A percentile compares a stretch with the other conserved stretches of the same genome.
Evolutionary conservation across 208 protist species (phyloP).

Genomic region (Balamuthia mandrillaris): DNA sequence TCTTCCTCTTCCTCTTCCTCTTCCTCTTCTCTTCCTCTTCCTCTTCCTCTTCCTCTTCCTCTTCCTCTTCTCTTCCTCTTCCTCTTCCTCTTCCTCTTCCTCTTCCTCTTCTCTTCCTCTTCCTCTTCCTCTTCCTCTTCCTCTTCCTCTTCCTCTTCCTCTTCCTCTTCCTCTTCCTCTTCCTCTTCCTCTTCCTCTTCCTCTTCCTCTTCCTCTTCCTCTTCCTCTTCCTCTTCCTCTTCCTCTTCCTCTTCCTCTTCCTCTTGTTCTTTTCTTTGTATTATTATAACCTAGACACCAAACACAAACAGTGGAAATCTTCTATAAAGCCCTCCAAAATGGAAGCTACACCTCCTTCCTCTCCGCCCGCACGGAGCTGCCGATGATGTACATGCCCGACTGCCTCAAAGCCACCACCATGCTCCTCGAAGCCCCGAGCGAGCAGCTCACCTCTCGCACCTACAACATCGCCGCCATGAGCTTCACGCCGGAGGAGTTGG

Average conservation of each 20-base stretch:
- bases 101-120: background rate
- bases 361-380: conserved; percentile 65
- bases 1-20: background rate
- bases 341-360: conserved; percentile 76
- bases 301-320: conserved; percentile 63
- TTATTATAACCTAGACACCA: too few relatives aligned
- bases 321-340: conserved; percentile 71
- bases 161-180: background rate
- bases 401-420: conserved; percentile 70
- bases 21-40: background rate
- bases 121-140: background rate
- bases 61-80: background rate
- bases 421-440: conserved; percentile 64
- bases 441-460: conserved; percentile 41
- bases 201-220: background rate
- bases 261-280: too few relatives aligned
- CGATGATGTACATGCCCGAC: conserved; percentile 86
- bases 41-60: background rate
- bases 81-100: background rate
- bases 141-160: background rate
- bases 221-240: background rate
- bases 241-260: background rate
- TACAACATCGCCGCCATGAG: conserved; percentile 80
- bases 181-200: background rate
- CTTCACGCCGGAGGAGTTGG: conserved; percentile 76